These are phyloP conservation scores for Rhodotorula graminis DNA, from an alignment of 768 basidiomycete species.

Conservation along the genomic window DNA sequence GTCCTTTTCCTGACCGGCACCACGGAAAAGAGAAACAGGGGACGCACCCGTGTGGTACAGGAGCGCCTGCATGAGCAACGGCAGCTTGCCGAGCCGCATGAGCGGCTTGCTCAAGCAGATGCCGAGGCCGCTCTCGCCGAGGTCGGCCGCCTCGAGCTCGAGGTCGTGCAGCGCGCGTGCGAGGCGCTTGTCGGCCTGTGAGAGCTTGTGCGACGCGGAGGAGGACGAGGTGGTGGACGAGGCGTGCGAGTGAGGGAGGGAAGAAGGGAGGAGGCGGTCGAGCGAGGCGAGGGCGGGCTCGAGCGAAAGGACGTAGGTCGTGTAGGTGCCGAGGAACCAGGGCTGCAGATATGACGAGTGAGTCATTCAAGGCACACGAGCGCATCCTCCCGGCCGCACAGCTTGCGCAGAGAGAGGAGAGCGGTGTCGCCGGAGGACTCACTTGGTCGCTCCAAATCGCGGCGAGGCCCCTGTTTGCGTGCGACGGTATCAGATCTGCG, in stretches of 20 bases:
- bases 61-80: constrained; percentile 92
- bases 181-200: constrained; percentile 61
- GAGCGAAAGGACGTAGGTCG: constrained; percentile 86
- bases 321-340: constrained; percentile 81
- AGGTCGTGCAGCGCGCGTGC: constrained; percentile 69
- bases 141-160: constrained; percentile 72
- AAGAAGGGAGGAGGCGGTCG: constrained; percentile 66
- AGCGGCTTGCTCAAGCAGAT: constrained; percentile 96
- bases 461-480: constrained; percentile 22
- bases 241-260: constrained; percentile 44
- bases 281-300: constrained; percentile 84
- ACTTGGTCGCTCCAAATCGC: constrained; percentile 39
- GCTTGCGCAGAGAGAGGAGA: too few species aligned
- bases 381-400: too few species aligned
- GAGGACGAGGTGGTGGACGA: constrained; percentile 45
- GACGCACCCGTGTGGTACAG: constrained; percentile 61
- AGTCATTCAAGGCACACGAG: too few species aligned
- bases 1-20: neutral
- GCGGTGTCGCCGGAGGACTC: too few species aligned
- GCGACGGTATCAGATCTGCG: too few species aligned
- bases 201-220: constrained; percentile 64
- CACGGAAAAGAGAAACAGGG: neutral
- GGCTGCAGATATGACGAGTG: neutral
- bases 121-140: constrained; percentile 87
- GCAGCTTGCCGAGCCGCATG: constrained; percentile 93